A percentile compares a stretch with the other conserved stretches of the same genome.
Evolutionary conservation across 2,329 filamentous ascomycete genomes (phyloP).

Genomic region (Fusarium anthophilum): DNA sequence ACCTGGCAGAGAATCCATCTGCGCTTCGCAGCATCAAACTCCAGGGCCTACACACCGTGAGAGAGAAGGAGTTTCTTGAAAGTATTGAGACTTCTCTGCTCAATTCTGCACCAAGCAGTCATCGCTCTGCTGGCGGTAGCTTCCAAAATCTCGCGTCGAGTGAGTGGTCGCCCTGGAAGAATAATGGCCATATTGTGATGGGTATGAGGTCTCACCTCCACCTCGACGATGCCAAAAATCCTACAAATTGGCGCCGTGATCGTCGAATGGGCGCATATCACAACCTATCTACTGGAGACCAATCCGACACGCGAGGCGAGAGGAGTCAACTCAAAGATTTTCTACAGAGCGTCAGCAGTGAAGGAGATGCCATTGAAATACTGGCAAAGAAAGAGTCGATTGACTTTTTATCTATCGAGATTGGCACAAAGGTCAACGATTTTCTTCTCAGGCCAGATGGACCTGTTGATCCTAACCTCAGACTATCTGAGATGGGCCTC

Average conservation of each 20-base stretch:
- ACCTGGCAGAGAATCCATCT: constrained; percentile 4
- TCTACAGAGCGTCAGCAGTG: background rate
- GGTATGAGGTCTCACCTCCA: background rate
- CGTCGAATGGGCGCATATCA: constrained; percentile 20
- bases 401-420: constrained; percentile 1
- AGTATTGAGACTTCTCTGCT: background rate
- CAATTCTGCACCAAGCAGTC: background rate
- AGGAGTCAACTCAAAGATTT: background rate
- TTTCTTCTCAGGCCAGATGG: constrained; percentile 11
- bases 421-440: constrained; percentile 9
- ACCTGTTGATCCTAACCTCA: background rate
- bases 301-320: background rate
- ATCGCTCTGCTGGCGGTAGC: background rate
- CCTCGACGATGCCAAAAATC: constrained; percentile 9
- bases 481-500: constrained; percentile 10
- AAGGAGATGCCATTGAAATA: background rate
- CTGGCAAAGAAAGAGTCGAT: background rate
- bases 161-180: background rate
- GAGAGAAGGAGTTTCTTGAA: constrained; percentile 13
- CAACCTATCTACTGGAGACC: background rate
- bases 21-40: background rate
- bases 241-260: constrained; percentile 14
- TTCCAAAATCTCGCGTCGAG: background rate
- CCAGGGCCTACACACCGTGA: background rate
- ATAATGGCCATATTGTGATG: background rate